Evolutionary conservation across 768 basidiomycete genomes (phyloP), one percentile per base, ranked within the genome.

Genomic region (Lactarius trivialis): DNA sequence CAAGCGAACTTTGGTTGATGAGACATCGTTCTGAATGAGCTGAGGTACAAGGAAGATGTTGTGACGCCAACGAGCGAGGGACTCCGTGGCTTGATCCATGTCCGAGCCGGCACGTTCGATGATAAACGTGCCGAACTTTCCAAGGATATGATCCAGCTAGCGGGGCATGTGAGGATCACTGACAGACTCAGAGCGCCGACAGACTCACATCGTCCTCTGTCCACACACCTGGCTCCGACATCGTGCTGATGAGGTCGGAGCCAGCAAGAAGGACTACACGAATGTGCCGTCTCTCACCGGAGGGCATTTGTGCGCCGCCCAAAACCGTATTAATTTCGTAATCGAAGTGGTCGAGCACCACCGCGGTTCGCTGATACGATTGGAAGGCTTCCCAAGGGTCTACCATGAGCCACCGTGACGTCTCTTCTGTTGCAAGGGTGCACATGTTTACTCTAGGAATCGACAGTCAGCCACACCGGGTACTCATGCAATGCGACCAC

Each of bases 191-290:
- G 49, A 64, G 21, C 12, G 49, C 12, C 56, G 49, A 53, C 54
- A 63, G 49, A 81, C 93, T 72, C 75, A 96, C 94, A 81, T 99
- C 97, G 63, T 84, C 80, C 70, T 94, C 87, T 59, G 88, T 85
- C 97, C 97, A 99, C 39, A 99, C 96, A 19, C 97, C 96, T 30
- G 97, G 97, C 76, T 98, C 94, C 67, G 91, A 91, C 88, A 99
- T 98, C 30, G 94, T 97, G 70, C 91, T 86, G 74, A 98, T 98
- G 69, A 99, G 79, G 76, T 99, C 97, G 12, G 91, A 94, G n/a
- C 97, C 97, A 5, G 97, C 97, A 58, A 99, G 83, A 45, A 99
- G 83, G 88, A 98, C 91, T 67, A 98, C 81, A 65, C 86, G 86
- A 66, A 91, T 86, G 70, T 81, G 77, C 65, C 87, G 82, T 68